Conservation (phyloP, 768 basidiomycete species). For the Coprinellus micaceus region DNA sequence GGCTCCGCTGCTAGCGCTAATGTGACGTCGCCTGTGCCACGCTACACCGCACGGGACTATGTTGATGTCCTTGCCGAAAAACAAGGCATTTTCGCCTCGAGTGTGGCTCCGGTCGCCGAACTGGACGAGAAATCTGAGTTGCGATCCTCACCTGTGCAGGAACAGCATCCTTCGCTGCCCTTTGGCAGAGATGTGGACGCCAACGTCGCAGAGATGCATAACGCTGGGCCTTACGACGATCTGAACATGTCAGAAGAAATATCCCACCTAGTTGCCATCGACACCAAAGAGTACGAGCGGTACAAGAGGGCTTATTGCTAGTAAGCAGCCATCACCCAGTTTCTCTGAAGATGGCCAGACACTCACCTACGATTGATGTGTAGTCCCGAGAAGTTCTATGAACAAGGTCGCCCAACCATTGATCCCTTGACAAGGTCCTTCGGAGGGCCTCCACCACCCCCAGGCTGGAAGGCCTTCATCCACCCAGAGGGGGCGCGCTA, state of each 20-base stretch:
- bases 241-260: background rate
- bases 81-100: no score
- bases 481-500: slow-evolving; percentile 27
- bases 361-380: background rate
- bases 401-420: background rate
- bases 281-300: background rate
- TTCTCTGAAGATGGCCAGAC: background rate
- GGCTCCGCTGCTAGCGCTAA: no score
- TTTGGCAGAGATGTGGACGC: no score
- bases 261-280: background rate
- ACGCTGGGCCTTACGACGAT: background rate
- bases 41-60: no score
- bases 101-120: no score
- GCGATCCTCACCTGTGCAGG: no score
- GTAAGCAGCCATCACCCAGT: background rate
- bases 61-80: no score
- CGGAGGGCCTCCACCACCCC: background rate
- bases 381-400: background rate
- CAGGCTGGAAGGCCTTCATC: background rate
- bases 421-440: background rate
- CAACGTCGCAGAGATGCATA: background rate
- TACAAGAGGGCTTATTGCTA: background rate
- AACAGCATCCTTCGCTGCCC: no score
- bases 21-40: no score
- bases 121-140: no score